Conservation (phyloP, 257 asterid species). For the Ilex asprella region DNA sequence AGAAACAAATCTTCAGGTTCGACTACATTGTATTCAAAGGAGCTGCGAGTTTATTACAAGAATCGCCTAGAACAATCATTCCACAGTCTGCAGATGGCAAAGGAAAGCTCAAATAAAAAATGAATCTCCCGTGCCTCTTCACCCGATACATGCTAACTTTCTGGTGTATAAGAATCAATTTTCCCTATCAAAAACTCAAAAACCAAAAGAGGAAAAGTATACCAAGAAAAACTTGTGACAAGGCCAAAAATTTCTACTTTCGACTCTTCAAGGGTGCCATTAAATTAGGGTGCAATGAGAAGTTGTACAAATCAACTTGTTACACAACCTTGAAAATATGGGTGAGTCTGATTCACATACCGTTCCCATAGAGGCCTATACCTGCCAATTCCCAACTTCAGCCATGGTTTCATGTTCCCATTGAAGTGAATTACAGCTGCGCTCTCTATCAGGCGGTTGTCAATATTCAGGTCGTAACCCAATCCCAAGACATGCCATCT, state of each 20-base stretch:
- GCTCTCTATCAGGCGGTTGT: background rate
- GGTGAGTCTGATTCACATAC: constrained; percentile 1
- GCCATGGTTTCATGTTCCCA: constrained; percentile 5
- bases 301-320: background rate
- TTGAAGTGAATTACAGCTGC: constrained; percentile 1
- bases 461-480: background rate
- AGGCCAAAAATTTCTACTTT: constrained; percentile 50
- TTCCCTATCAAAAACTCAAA: constrained; percentile 12
- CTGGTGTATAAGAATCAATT: constrained; percentile 13
- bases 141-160: constrained; percentile 15
- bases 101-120: constrained; percentile 9
- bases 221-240: constrained; percentile 7
- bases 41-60: no score
- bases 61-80: background rate
- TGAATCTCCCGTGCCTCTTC: constrained; percentile 9
- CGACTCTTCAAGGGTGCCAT: constrained; percentile 19
- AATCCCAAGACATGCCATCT: constrained; percentile 4
- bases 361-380: constrained; percentile 2
- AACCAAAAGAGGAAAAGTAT: constrained; percentile 5
- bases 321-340: background rate
- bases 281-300: background rate
- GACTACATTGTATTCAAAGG: no score
- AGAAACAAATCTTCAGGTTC: no score
- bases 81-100: constrained; percentile 1
- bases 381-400: background rate